A percentile compares a stretch with the other conserved stretches of the same genome.
Evolutionary conservation across 2,329 filamentous ascomycete genomes (phyloP).

Genomic region (Cercospora sp.): DNA sequence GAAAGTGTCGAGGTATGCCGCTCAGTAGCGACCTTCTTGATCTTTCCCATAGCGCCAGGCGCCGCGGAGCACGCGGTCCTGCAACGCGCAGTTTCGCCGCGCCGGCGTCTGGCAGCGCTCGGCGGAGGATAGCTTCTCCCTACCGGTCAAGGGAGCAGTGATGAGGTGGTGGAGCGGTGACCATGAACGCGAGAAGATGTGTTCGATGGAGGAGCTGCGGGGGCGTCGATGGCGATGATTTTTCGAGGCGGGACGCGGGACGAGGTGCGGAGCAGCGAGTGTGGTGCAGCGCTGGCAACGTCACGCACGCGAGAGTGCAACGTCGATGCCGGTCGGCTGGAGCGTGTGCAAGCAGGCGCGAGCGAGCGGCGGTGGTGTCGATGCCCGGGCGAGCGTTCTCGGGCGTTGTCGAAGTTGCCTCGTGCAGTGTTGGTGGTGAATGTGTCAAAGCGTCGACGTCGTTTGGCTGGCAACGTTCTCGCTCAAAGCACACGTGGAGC

Average conservation of each 20-base stretch:
- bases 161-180: not conserved
- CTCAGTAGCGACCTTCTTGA: conserved; percentile 57
- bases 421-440: not conserved
- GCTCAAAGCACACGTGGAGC: not conserved
- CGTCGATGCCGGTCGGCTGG: not conserved
- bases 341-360: not conserved
- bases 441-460: not conserved
- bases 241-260: not conserved
- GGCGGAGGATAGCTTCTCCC: not conserved
- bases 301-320: not conserved
- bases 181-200: not conserved
- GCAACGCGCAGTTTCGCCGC: not conserved
- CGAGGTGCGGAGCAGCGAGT: not conserved
- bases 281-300: not conserved
- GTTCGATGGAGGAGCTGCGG: not conserved
- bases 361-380: not conserved
- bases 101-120: not conserved
- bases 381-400: not conserved
- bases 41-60: conserved; percentile 51
- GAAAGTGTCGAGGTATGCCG: conserved; percentile 65
- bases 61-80: conserved; percentile 28
- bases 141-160: not conserved
- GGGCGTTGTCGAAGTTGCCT: not conserved
- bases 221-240: not conserved
- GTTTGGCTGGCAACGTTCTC: not conserved